A percentile compares a stretch with the other conserved stretches of the same genome.
These are phyloP conservation scores for Curvularia sp. DNA, from an alignment of 2,329 filamentous ascomycete genomes.

Conservation along the genomic window DNA sequence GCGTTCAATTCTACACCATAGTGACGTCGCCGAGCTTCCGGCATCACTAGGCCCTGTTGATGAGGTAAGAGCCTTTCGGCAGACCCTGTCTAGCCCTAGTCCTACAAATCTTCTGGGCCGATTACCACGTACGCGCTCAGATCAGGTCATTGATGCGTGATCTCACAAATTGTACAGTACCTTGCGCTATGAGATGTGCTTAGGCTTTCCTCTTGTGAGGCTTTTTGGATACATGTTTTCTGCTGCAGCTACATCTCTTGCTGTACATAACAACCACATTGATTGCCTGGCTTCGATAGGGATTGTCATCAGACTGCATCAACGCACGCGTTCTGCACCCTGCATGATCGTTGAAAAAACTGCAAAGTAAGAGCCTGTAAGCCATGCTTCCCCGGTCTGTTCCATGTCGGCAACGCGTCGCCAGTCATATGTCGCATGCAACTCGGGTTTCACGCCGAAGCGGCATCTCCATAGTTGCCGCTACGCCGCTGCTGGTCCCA, in stretches of 20 bases:
- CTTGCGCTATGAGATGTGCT: background rate
- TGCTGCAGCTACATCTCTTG: background rate
- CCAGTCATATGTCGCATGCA: slow-evolving; percentile 26
- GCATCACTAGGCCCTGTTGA: slow-evolving; percentile 29
- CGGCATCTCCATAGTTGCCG: slow-evolving; percentile 39
- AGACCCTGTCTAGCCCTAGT: slow-evolving; percentile 28
- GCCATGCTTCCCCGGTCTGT: slow-evolving; percentile 21
- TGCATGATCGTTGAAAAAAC: slow-evolving; percentile 9
- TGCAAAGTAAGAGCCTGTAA: slow-evolving; percentile 25
- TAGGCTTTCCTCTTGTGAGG: background rate
- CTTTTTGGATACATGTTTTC: background rate
- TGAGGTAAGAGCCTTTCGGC: slow-evolving; percentile 39
- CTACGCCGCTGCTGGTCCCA: slow-evolving; percentile 13
- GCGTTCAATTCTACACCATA: slow-evolving; percentile 37
- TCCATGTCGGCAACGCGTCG: slow-evolving; percentile 19
- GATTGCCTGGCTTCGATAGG: background rate
- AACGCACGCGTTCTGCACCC: slow-evolving; percentile 5
- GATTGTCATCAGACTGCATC: background rate
- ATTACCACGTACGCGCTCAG: slow-evolving; percentile 18
- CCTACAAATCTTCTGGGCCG: slow-evolving; percentile 15
- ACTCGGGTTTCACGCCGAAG: slow-evolving; percentile 31
- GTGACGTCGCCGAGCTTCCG: slow-evolving; percentile 50
- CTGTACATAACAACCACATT: background rate
- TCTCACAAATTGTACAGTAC: slow-evolving; percentile 1
- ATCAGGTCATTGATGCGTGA: slow-evolving; percentile 34